Base-by-base conservation (phyloP, 2,329 filamentous ascomycete species). In the Epichloe uncinata region DNA sequence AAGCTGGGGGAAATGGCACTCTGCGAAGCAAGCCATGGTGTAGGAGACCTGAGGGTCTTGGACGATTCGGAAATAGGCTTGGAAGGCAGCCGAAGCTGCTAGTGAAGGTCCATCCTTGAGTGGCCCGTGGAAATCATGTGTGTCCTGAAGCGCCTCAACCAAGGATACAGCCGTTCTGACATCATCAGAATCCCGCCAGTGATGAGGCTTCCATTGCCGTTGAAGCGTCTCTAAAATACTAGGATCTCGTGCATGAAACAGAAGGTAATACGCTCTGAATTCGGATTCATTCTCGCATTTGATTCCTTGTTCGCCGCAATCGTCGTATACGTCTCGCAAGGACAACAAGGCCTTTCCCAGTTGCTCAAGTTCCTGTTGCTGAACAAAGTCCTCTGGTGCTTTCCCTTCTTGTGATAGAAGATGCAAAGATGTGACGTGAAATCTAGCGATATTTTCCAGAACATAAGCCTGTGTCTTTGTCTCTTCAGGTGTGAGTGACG, bases 21-120 rank as follows among this genome's bases (percentile, higher is more conserved):
- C 81, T 6, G 80, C 80, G 52, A 85, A 76, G 56, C 81, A 84
- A 13, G 80, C 81, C 78, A 84, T 82, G 1, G 79, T 82, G 58
- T 84, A 85, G 0, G 81, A 84, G 2, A 82, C 74, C 15, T 69
- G 65, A 0, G 69, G 66, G 40, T 74, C 71, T 55, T 77, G 70
- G 30, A 84, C 67, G 45, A 84, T 79, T 22, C 73, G 69, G 58
- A 84, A 83, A 60, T 77, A 83, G 16, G 74, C 71, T 22, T 70
- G 66, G 42, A 72, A 77, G 5, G 70, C 69, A 18, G 72, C 71
- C 40, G 74, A 67, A 2, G 76, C 73, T 11, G 74, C 72, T 16
- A 74, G 65, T 1, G 71, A 69, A 1, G 72, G 70, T 0, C 63
- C 68, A 9, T 74, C 73, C 46, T 71, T 72, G 45, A 82, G 61